Base-by-base conservation (phyloP, 495 filamentous ascomycete species). In the Tuber melanosporum region DNA sequence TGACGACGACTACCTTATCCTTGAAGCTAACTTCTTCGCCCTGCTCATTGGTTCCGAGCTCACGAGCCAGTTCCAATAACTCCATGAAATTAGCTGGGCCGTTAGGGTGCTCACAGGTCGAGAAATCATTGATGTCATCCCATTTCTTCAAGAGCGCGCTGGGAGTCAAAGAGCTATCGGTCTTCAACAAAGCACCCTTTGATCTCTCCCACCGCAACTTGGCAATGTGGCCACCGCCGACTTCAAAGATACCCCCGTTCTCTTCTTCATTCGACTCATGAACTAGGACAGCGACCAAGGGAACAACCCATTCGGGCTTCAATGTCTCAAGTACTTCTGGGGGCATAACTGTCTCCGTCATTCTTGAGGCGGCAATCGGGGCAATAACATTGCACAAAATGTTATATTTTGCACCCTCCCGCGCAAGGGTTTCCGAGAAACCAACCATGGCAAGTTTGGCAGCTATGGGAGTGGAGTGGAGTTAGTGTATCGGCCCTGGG, bases 321-420 rank as follows among this genome's bases (percentile, higher is more conserved):
- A 99, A 88, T 83, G 90, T 91, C 75, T 93, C 90, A 72, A 99
- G 88, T 36, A 98, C 88, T 80, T 99, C 96, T 3, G 93, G 94
- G 71, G 95, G 96, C 96, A 99, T 98, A 74, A 99, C 88, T 66
- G 95, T 99, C 84, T 95, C 90, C 52, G 95, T 99, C 96, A 99
- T 97, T 84, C 95, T 91, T 86, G 91, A 93, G 72, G 95, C 95
- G 80, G 95, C 95, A 82, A 99, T 95, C 71, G 95, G 95, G 46
- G 95, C 94, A 86, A 99, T 98, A 82, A 92, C 93, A 85, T 99
- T 99, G 87, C 89, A 89, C 82, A 97, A 86, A 80, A 99, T 98
- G 89, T 99, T 98, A 87, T 99, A 99, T 86, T 99, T 99, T 81
- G 90, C 88, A 78, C 95, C 95, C 87, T 99, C 95, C 87, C 97